Evolutionary conservation across 208 protist species (phyloP).

Genomic region (Wallacemonas rigidus): DNA sequence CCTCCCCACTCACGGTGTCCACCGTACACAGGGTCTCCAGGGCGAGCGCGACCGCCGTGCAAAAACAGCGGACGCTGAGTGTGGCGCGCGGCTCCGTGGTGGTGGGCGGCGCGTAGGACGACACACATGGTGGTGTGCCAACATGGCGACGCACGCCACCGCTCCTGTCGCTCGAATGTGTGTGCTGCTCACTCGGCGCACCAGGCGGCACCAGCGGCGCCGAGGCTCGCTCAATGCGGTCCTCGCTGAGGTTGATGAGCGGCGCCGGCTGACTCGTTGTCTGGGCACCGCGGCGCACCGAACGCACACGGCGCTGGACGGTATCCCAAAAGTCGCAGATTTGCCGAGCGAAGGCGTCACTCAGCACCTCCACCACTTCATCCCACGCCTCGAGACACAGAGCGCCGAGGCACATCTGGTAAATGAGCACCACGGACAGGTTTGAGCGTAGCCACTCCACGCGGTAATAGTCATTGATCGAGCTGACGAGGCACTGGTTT

Average conservation of each 20-base stretch:
- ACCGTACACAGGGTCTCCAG: not conserved
- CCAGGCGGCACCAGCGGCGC: not conserved
- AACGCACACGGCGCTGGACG: not conserved
- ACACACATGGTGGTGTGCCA: not conserved
- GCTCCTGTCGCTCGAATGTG: not conserved
- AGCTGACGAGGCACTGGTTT: slow-evolving; percentile 1
- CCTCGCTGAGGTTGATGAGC: not conserved
- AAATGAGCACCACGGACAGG: slow-evolving; percentile 9
- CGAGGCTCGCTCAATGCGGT: not conserved
- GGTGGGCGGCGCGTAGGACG: not conserved
- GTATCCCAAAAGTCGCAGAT: slow-evolving; percentile 1
- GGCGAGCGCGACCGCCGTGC: slow-evolving; percentile 9
- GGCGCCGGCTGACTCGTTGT: not conserved
- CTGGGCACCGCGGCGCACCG: not conserved
- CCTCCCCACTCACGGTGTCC: not conserved
- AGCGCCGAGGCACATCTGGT: slow-evolving; percentile 8
- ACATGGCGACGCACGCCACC: not conserved
- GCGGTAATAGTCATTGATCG: slow-evolving; percentile 19
- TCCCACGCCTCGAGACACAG: slow-evolving; percentile 1
- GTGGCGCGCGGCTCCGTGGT: not conserved
- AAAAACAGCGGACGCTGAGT: not conserved
- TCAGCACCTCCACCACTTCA: slow-evolving; percentile 13
- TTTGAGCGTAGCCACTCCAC: slow-evolving; percentile 20
- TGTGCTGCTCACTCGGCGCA: not conserved
- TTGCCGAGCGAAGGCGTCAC: not conserved